Conservation (phyloP, 495 filamentous ascomycete genomes). For the Chaetomidium leptoderma region DNA sequence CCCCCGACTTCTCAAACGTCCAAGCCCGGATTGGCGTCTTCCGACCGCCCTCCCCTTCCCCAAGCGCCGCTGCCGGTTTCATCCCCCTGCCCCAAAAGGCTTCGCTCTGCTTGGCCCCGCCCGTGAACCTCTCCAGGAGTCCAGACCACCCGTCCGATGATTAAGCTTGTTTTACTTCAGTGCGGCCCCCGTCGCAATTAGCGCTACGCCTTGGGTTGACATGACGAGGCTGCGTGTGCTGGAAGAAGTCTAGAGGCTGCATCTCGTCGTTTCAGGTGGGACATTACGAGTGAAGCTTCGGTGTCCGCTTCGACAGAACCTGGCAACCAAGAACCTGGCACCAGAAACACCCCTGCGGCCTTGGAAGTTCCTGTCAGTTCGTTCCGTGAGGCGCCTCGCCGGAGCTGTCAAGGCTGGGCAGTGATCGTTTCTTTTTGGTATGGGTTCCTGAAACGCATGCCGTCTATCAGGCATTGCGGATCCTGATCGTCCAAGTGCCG, state of each 20-base stretch:
- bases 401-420: constrained; percentile 2
- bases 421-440: not conserved
- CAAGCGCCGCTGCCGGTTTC: constrained; percentile 27
- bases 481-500: constrained; percentile 24
- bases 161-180: constrained; percentile 16
- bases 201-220: not conserved
- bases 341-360: not conserved
- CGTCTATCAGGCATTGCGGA: constrained; percentile 25
- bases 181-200: not conserved
- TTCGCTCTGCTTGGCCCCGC: constrained; percentile 11
- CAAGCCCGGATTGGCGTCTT: constrained; percentile 15
- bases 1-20: constrained; percentile 17
- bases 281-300: not conserved
- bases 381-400: not conserved
- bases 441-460: constrained; percentile 27
- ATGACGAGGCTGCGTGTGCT: not conserved
- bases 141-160: constrained; percentile 9
- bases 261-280: constrained; percentile 8
- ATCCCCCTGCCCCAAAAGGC: constrained; percentile 25
- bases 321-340: too few relatives aligned
- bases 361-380: not conserved
- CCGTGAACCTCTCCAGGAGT: constrained; percentile 8
- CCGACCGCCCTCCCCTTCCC: constrained; percentile 15
- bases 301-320: not conserved
- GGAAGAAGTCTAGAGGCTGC: not conserved